Percentiles rank a stretch among this genome's conserved stretches.
These are phyloP conservation scores for Aspergillus haitiensis DNA, from an alignment of 495 filamentous ascomycete species.

Conservation along the genomic window DNA sequence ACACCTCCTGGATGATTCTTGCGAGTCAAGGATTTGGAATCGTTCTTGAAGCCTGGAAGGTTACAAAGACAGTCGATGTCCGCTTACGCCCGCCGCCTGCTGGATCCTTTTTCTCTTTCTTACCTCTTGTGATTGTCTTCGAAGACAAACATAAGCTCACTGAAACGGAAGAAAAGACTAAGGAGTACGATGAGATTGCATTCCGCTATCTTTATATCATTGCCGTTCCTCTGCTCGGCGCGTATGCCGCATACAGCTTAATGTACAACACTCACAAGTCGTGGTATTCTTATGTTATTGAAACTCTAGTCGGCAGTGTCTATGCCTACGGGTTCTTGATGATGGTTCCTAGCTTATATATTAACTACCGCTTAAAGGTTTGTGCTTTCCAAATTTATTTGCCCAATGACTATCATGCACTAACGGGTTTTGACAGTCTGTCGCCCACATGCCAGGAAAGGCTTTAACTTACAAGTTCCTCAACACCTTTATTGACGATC, in stretches of 20 bases:
- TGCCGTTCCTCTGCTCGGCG: constrained; percentile 82
- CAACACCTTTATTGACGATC: constrained; percentile 75
- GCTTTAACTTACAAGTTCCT: constrained; percentile 98
- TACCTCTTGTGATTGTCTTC: constrained; percentile 84
- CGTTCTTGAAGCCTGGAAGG: constrained; percentile 93
- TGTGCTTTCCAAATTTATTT: constrained; percentile 16
- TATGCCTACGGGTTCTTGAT: constrained; percentile 99
- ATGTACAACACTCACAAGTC: constrained; percentile 95
- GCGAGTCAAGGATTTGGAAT: constrained; percentile 92
- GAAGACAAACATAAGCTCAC: constrained; percentile 96
- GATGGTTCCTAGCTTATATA: constrained; percentile 98
- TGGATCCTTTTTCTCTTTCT: constrained; percentile 62
- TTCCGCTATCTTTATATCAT: constrained; percentile 94
- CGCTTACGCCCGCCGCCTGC: constrained; percentile 68
- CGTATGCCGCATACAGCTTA: constrained; percentile 87
- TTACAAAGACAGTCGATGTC: constrained; percentile 95
- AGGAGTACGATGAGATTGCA: constrained; percentile 96
- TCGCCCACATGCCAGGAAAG: constrained; percentile 94
- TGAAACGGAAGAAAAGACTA: constrained; percentile 94
- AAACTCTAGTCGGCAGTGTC: constrained; percentile 91
- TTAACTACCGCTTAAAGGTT: constrained; percentile 94
- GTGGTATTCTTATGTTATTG: constrained; percentile 92
- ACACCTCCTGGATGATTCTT: constrained; percentile 98
- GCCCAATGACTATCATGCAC: constrained; percentile 4
- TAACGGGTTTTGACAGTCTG: constrained; percentile 52